These are phyloP conservation scores for Diatrype stigma DNA, from an alignment of 2,329 filamentous ascomycete genomes.

Conservation along the genomic window DNA sequence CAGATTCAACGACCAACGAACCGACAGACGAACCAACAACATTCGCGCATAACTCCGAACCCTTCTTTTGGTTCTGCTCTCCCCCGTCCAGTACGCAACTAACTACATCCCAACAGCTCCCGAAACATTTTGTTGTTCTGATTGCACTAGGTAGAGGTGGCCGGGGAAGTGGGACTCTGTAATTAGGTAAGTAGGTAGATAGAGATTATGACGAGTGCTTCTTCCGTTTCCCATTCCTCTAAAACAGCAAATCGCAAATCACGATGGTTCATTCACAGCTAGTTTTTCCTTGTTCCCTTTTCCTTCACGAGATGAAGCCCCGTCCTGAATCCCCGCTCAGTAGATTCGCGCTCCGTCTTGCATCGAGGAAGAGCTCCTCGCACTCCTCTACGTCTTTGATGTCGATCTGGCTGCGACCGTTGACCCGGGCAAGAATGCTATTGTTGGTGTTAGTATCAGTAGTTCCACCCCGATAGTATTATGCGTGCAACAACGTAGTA, in stretches of 20 bases:
- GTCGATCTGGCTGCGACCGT: conserved; percentile 72
- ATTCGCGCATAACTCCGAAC: not conserved
- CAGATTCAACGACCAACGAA: not conserved
- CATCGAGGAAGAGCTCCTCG: conserved; percentile 80
- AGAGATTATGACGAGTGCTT: conserved; percentile 5
- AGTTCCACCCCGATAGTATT: conserved; percentile 10
- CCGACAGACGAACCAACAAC: not conserved
- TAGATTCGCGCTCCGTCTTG: conserved; percentile 69
- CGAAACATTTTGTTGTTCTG: not conserved
- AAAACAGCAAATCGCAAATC: conserved; percentile 13
- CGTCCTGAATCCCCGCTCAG: conserved; percentile 59
- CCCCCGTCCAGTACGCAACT: conserved; percentile 10
- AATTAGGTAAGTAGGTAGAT: conserved; percentile 16
- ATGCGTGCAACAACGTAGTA: not conserved
- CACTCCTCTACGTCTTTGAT: conserved; percentile 75
- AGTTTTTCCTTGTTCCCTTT: not conserved
- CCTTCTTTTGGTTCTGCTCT: not conserved
- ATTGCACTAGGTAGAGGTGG: too few species aligned
- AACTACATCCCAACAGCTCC: not conserved
- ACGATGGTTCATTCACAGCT: conserved; percentile 2
- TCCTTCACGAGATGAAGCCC: conserved; percentile 58
- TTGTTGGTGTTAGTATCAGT: conserved; percentile 25
- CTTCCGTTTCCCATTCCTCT: conserved; percentile 12
- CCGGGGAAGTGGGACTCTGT: conserved; percentile 2
- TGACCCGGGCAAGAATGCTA: conserved; percentile 83